phyloP scores from a whole-genome alignment of 805 yeast species.

The Schwanniomyces polymorphus region DNA sequence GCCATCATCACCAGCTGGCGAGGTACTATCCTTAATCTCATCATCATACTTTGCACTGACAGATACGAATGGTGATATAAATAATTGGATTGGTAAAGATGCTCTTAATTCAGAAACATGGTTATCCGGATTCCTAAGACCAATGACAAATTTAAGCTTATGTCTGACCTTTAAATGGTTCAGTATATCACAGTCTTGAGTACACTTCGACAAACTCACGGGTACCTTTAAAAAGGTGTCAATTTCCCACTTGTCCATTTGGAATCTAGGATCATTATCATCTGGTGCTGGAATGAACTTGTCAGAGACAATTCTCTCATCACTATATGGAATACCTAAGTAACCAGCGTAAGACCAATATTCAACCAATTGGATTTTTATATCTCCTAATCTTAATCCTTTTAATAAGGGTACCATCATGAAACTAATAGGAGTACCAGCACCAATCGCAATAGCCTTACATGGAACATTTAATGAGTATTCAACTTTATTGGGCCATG shows the following conservation, averaged over 20 bases:
- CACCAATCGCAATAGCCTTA: slow-evolving; percentile 88
- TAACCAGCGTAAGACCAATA: slow-evolving; percentile 60
- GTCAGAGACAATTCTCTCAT: slow-evolving; percentile 58
- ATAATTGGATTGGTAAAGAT: slow-evolving; percentile 75
- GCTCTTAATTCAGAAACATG: slow-evolving; percentile 92
- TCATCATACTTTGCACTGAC: slow-evolving; percentile 50
- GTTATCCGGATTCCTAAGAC: slow-evolving; percentile 83
- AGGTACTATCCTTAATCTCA: slow-evolving; percentile 3
- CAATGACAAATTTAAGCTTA: slow-evolving; percentile 78
- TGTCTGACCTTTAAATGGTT: slow-evolving; percentile 81
- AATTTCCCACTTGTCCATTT: slow-evolving; percentile 70
- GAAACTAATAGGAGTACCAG: slow-evolving; percentile 67
- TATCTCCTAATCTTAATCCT: slow-evolving; percentile 76
- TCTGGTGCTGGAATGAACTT: slow-evolving; percentile 47
- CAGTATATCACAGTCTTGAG: slow-evolving; percentile 83
- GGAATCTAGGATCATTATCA: slow-evolving; percentile 43
- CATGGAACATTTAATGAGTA: slow-evolving; percentile 84
- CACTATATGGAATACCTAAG: slow-evolving; percentile 54
- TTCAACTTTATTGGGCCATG: slow-evolving; percentile 94
- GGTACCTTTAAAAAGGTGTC: slow-evolving; percentile 65
- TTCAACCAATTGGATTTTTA: slow-evolving; percentile 69
- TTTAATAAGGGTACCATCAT: slow-evolving; percentile 77
- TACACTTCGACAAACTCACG: slow-evolving; percentile 66
- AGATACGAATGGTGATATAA: slow-evolving; percentile 80
- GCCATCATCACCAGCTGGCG: background rate